phyloP scores from a whole-genome alignment of 768 basidiomycete genomes.

The Lyophyllum atratum region DNA sequence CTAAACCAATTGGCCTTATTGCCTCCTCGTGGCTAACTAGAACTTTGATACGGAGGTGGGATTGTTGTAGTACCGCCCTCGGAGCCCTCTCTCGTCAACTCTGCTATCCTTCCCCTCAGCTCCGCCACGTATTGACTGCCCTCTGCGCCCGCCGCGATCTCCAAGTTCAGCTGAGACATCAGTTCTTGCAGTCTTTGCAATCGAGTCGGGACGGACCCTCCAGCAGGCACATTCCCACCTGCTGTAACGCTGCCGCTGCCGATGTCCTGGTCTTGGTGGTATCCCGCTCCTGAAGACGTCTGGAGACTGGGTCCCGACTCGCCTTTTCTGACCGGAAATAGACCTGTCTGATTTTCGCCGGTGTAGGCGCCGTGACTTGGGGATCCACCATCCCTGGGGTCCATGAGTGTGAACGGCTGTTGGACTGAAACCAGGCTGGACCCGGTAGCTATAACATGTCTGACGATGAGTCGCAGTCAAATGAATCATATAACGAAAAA shows the following conservation, averaged over 20 bases:
- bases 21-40: no score
- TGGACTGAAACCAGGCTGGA: neutral
- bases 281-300: no score
- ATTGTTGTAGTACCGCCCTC: neutral
- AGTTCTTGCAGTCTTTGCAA: slow-evolving; percentile 13
- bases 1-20: no score
- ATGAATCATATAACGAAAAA: neutral
- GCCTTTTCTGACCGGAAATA: neutral
- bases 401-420: slow-evolving; percentile 2
- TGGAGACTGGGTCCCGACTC: no score
- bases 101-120: slow-evolving; percentile 7
- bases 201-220: neutral
- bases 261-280: neutral
- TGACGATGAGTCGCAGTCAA: neutral
- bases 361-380: no score
- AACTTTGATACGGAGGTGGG: neutral
- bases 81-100: slow-evolving; percentile 5
- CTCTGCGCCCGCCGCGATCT: neutral
- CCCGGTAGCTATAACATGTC: neutral
- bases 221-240: neutral
- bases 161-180: slow-evolving; percentile 1
- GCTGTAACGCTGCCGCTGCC: neutral
- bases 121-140: neutral
- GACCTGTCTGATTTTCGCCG: neutral
- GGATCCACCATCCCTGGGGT: no score